Base-by-base conservation (phyloP, 2,329 filamentous ascomycete genomes). In the Alternaria consortialis region DNA sequence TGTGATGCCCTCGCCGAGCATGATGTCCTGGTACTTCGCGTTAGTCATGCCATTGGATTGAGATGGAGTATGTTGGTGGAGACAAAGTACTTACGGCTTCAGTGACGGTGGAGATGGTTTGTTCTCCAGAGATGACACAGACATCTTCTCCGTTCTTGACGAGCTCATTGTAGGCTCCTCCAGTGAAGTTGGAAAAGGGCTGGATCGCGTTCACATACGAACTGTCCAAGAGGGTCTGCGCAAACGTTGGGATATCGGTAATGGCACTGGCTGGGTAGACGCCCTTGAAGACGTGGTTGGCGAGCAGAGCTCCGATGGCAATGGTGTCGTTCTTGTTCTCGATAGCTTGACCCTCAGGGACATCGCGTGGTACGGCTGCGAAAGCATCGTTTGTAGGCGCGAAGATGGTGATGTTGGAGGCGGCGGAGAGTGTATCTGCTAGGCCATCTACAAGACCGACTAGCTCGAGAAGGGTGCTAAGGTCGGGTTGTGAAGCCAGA, bases 201-300 rank as follows among this genome's bases (percentile, higher is more conserved):
- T 80, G 79, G 7, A 67, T 53, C 9, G 53, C 34, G 36, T 63
- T 64, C 39, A 70, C 62, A 44, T 81, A 79, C 12, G 80, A 66
- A 60, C 85, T 81, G n/a, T 79, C 82, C 44, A 89, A 77, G 12
- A 84, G 71, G 2, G 82, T 84, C 31, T 80, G 80, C 2, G 80
- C 68, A 67, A 86, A 85, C 0, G 72, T 74, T 5, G 80, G 77
- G 31, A 75, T 77, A 12, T 74, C 65, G 11, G 67, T 77, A 43
- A 81, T 75, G 4, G 77, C 72, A 13, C 68, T 68, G 0, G 80
- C 73, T 3, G 67, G 72, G 60, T 84, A 82, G 1, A 80, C 81
- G 29, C 85, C 86, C 54, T 84, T 81, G 23, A 88, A 76, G 34
- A 87, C 81, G 71, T 89, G 86, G 70, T 89, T 89, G 46, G 74